Evolutionary conservation across 805 yeast genomes (phyloP).

Genomic region (Brettanomyces naardenensis): DNA sequence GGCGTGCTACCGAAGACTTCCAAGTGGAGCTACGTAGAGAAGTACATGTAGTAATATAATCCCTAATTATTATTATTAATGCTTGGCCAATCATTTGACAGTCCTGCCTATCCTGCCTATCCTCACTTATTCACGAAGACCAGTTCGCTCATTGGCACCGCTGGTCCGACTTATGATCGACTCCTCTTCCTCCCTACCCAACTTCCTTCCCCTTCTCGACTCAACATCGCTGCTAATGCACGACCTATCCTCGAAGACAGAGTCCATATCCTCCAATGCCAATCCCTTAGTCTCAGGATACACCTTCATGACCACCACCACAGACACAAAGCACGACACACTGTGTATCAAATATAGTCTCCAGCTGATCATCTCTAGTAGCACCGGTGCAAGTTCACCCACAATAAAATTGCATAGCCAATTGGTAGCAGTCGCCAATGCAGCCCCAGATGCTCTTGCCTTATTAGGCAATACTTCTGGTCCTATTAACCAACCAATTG

Average conservation of each 20-base stretch:
- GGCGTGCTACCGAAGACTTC: conserved; percentile 77
- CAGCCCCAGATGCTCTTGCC: conserved; percentile 85
- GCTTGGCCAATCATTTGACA: no score
- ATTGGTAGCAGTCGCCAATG: conserved; percentile 83
- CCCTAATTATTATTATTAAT: no score
- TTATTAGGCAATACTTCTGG: conserved; percentile 82
- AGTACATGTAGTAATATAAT: no score
- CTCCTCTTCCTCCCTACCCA: no score
- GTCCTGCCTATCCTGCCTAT: no score
- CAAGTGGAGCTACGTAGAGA: no score
- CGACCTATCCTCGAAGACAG: conserved; percentile 66
- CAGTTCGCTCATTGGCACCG: no score
- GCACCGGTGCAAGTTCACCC: conserved; percentile 84
- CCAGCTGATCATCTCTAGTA: conserved; percentile 74
- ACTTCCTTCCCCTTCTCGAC: no score
- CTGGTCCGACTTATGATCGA: no score
- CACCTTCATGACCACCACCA: conserved; percentile 58
- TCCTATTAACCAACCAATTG: conserved; percentile 77
- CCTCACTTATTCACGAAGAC: no score
- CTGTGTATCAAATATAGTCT: conserved; percentile 78
- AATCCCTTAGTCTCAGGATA: conserved; percentile 93
- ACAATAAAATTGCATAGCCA: conserved; percentile 92
- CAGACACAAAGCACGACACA: conserved; percentile 63
- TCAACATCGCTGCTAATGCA: conserved; percentile 3
- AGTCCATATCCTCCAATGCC: conserved; percentile 85